Percentiles rank a stretch among this genome's conserved stretches.
Conservation (phyloP, 2,329 filamentous ascomycete genomes). For the Fusarium globosum region DNA sequence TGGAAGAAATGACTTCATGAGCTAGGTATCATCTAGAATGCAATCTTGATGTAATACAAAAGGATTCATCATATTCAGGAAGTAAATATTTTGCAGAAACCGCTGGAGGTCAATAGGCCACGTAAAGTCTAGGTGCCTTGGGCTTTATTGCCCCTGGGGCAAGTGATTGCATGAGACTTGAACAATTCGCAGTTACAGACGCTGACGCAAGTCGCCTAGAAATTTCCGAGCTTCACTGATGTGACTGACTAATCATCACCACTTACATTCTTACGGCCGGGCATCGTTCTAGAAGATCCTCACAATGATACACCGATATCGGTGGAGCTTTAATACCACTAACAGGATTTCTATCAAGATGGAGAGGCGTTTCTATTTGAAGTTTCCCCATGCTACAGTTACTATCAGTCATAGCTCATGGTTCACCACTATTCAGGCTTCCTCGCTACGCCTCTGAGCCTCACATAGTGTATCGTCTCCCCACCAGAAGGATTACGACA, state of each 20-base stretch:
- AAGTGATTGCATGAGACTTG: constrained; percentile 6
- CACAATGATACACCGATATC: not conserved
- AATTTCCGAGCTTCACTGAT: constrained; percentile 28
- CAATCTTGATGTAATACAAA: not conserved
- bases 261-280: not conserved
- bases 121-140: constrained; percentile 44
- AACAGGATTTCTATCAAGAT: not conserved
- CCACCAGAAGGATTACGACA: constrained; percentile 68
- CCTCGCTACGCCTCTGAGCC: constrained; percentile 61
- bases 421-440: constrained; percentile 46
- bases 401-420: not conserved
- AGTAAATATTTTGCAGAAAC: not conserved
- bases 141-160: constrained; percentile 18
- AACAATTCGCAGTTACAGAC: not conserved
- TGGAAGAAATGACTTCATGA: constrained; percentile 9
- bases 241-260: constrained; percentile 39
- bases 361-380: not conserved
- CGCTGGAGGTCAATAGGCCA: constrained; percentile 17
- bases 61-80: not conserved
- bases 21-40: not conserved
- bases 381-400: not conserved
- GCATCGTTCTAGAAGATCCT: not conserved
- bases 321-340: not conserved
- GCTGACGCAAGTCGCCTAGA: constrained; percentile 41
- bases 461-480: constrained; percentile 65